Evolutionary conservation across 768 basidiomycete genomes (phyloP).

Genomic region (Psilocybe subaeruginosa): DNA sequence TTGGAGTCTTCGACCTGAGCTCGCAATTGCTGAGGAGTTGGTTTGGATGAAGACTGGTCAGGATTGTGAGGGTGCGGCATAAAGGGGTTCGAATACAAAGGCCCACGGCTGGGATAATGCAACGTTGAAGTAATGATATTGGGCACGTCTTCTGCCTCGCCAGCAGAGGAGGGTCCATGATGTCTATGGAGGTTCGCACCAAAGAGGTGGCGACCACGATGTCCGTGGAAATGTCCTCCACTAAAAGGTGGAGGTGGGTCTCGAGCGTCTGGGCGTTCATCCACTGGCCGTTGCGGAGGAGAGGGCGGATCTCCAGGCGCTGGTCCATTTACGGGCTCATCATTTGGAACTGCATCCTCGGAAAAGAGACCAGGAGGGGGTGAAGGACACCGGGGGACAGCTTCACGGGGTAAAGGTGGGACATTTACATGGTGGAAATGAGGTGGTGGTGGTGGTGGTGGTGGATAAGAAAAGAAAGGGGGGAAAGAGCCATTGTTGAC

Average conservation of each 20-base stretch:
- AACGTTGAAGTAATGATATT: not conserved
- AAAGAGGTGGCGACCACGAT: not conserved
- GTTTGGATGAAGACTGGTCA: conserved; percentile 14
- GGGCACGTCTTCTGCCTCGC: not conserved
- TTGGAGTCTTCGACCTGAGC: conserved; percentile 69
- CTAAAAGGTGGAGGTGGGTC: not conserved
- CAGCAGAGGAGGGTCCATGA: not conserved
- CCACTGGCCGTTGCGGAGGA: not conserved
- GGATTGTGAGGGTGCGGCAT: not conserved
- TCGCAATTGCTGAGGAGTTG: conserved; percentile 39
- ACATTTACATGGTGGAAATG: conserved; percentile 24
- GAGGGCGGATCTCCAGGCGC: not conserved
- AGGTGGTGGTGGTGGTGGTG: conserved; percentile 1
- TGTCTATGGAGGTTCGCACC: not conserved
- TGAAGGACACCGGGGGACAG: conserved; percentile 1
- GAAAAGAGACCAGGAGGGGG: not conserved
- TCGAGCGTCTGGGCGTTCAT: not conserved
- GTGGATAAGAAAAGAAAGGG: not conserved
- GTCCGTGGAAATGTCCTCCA: not conserved
- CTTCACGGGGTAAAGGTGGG: conserved; percentile 19
- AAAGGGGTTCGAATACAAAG: not conserved
- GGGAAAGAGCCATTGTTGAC: not conserved
- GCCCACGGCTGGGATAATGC: not conserved
- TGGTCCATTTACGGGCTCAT: not conserved
- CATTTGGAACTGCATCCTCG: not conserved